Evolutionary conservation across 345 rosid genomes (phyloP).

Genomic region (Euphorbia lathyris): DNA sequence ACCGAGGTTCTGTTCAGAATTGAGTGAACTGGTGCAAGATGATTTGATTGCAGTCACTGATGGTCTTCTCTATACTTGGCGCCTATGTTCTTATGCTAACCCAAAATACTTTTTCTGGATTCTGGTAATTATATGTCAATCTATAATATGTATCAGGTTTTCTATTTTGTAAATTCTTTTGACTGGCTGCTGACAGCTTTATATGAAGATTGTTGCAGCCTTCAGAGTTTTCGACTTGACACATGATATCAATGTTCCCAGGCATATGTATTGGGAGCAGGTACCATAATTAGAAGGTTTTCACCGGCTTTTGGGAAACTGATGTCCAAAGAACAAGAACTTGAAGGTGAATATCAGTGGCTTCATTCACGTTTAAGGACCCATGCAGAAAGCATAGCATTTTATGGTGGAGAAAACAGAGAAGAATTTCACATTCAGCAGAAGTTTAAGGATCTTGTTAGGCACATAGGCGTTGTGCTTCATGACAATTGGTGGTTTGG

Average conservation of each 20-base stretch:
- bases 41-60: conserved; percentile 89
- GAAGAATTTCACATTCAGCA: conserved; percentile 88
- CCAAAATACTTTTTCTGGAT: conserved; percentile 96
- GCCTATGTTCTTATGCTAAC: conserved; percentile 92
- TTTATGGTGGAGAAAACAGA: conserved; percentile 90
- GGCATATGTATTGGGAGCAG: conserved; percentile 94
- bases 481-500: conserved; percentile 99
- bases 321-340: conserved; percentile 90
- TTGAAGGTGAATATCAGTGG: conserved; percentile 95
- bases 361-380: conserved; percentile 97
- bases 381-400: conserved; percentile 98
- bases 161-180: not conserved
- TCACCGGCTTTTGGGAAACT: conserved; percentile 94
- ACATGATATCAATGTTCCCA: conserved; percentile 28
- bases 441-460: conserved; percentile 70
- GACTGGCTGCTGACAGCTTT: conserved; percentile 7
- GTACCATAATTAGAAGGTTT: conserved; percentile 75
- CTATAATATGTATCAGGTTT: not conserved
- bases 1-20: conserved; percentile 91
- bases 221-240: conserved; percentile 14
- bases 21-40: conserved; percentile 89
- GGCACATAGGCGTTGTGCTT: conserved; percentile 72
- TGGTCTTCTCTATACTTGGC: conserved; percentile 89
- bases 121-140: conserved; percentile 48
- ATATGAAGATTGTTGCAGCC: conserved; percentile 8